Base-by-base conservation (phyloP, 768 basidiomycete species). In the Pluteus cervinus region DNA sequence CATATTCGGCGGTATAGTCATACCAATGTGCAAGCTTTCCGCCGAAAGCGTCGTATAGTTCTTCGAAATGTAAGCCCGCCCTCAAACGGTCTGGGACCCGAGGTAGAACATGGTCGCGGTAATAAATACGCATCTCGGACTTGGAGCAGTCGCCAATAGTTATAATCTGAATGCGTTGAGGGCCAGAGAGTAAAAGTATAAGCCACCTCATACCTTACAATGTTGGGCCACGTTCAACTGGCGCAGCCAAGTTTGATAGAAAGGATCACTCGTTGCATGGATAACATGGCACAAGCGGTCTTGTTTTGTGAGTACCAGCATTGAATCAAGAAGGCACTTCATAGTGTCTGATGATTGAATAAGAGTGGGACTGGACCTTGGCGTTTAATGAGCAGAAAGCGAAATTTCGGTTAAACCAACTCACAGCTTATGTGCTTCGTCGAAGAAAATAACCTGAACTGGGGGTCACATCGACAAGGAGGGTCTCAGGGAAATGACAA, bases 221-320 rank as follows among this genome's bases (percentile, higher is more conserved):
- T 87, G 82, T 49, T 86, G 83, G 69, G 83, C 81, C 34, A 87
- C 73, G 43, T 84, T 86, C 37, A 86, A 65, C 50, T 86, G 84
- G 43, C 84, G 68, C 31, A 89, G 65, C 84, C 82, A 86, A 9
- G 80, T 84, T 47, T 86, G 86, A 50, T 87, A 89, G 58, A 87
- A 87, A 1, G 86, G 84, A 46, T 89, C 85, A 48, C 82, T 86
- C 4, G 85, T 84, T 4, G 82, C 82, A 45, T 87, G 84, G 35
- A 87, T 77, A 49, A 88, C 80, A 50, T 88, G 85, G 50, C 82
- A 85, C 10, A 90, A 58, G n/a, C 82, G 66, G 51, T 89, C 87
- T 56, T 90, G 88, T 61, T 90, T 89, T 22, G 88, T 88, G 38
- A 90, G 62, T 10, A 89, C 87, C 14, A 89, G 75, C 75, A 88